Conservation (phyloP, 2,329 filamentous ascomycete species). For the Rhinocladiella mackenziei region DNA sequence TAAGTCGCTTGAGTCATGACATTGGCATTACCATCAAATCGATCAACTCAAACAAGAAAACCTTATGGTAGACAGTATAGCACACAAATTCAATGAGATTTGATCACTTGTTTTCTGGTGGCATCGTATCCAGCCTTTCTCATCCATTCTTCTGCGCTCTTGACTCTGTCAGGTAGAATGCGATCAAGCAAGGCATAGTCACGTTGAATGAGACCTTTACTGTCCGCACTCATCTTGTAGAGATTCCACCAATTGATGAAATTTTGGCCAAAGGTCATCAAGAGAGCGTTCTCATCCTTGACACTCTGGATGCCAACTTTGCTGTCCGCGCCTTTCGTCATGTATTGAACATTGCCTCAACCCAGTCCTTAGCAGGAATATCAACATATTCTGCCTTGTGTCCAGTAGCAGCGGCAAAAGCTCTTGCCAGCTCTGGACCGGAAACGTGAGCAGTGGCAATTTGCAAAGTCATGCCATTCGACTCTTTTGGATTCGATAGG, state of each 20-base stretch:
- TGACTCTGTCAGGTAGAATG: conserved; percentile 48
- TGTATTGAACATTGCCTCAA: conserved; percentile 6
- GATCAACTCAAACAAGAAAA: too few relatives aligned
- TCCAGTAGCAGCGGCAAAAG: conserved; percentile 44
- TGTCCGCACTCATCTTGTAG: conserved; percentile 42
- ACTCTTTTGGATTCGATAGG: conserved; percentile 43
- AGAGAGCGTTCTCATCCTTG: conserved; percentile 32
- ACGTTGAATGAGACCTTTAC: conserved; percentile 41
- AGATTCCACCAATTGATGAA: conserved; percentile 51
- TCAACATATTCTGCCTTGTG: conserved; percentile 40
- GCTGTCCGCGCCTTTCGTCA: conserved; percentile 11
- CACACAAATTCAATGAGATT: too few relatives aligned
- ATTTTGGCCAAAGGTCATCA: conserved; percentile 43
- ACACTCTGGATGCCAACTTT: conserved; percentile 32
- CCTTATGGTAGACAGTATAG: too few relatives aligned
- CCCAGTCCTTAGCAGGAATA: conserved; percentile 35
- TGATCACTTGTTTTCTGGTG: not conserved
- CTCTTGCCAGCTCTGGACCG: conserved; percentile 39
- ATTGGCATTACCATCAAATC: too few relatives aligned
- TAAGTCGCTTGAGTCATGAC: too few relatives aligned
- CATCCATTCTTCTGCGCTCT: conserved; percentile 50
- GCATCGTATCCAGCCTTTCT: conserved; percentile 11
- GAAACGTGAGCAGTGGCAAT: conserved; percentile 42
- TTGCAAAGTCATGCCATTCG: conserved; percentile 45
- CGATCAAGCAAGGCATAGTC: conserved; percentile 50